Base-by-base conservation (phyloP, 1,284 basidiomycete genomes). In the Pseudozyma pruni region DNA sequence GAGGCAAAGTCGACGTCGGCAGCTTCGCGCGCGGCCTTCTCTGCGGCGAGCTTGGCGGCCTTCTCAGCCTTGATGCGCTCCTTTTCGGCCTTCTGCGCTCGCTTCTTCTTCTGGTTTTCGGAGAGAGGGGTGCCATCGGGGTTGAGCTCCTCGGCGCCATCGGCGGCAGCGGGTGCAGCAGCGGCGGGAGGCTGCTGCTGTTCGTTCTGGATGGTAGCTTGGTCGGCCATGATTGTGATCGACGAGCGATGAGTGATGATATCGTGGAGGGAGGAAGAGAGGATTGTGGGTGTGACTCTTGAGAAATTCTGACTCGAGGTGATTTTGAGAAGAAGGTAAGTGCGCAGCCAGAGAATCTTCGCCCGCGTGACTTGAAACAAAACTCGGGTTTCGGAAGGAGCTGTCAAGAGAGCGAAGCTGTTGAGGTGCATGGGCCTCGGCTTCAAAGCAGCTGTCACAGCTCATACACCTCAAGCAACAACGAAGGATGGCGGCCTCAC, bases 21-120 rank as follows among this genome's bases (percentile, higher is more conserved):
- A 22, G 89, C 91, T 66, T 89, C 89, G 67, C 90, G 87, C 74
- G 89, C 88, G 55, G 88, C 88, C 58, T 89, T 90, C 50, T 91
- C 87, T 71, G 92, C 91, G 51, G 90, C 87, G 63, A 88, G 89
- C 77, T 89, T 91, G 14, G 91, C 92, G 6, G 90, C 91, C 83
- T 93, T 94, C 83, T 90, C 91, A 22, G 90, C 91, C 81, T 83
- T 83, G 47, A 75, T 58, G 45, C 78, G 74, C 60, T 84, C 83
- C 76, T 98, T 98, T 84, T 96, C 93, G 17, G 90, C 91, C 64
- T 91, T 90, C 83, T 95, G 96, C 27, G 91, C 91, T 31, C 89
- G 88, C 85, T 94, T 96, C 86, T 98, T 98, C 69, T 94, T 85
- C 79, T 95, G 93, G 81, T 87, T 93, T 85, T 97, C 97, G 59